Evolutionary conservation across 169 alveolate genomes (phyloP).

Genomic region (Plasmodium sp.): DNA sequence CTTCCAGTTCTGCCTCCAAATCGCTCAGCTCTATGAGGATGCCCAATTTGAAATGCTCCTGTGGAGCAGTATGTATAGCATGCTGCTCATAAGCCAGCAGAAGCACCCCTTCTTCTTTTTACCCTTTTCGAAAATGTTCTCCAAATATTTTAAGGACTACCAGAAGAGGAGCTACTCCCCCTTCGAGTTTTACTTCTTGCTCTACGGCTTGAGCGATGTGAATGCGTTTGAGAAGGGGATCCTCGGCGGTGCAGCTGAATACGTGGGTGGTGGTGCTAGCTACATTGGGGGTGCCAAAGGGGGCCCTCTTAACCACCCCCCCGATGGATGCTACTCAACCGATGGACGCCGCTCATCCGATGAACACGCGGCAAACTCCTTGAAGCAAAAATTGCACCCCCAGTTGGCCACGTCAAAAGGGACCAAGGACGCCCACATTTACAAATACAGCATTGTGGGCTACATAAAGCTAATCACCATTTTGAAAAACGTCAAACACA

Average conservation of each 20-base stretch:
- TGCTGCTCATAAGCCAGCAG: constrained; percentile 68
- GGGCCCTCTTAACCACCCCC: not conserved
- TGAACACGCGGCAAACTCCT: not conserved
- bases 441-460: constrained; percentile 41
- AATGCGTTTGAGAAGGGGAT: constrained; percentile 27
- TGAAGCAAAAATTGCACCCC: not conserved
- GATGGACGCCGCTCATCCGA: not conserved
- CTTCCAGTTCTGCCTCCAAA: constrained; percentile 14
- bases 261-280: not conserved
- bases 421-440: not conserved
- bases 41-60: constrained; percentile 55
- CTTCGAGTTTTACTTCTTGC: constrained; percentile 47
- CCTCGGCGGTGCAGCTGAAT: not conserved
- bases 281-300: not conserved
- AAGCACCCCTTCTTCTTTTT: constrained; percentile 63
- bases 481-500: not conserved
- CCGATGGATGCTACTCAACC: not conserved
- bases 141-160: constrained; percentile 43
- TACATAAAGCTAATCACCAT: constrained; percentile 26
- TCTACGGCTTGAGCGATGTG: constrained; percentile 26
- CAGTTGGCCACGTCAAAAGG: not conserved
- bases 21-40: not conserved
- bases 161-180: constrained; percentile 28
- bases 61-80: constrained; percentile 44
- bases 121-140: constrained; percentile 44